Evolutionary conservation across 805 yeast species (phyloP).

Genomic region (Pichia sporocuriosa): DNA sequence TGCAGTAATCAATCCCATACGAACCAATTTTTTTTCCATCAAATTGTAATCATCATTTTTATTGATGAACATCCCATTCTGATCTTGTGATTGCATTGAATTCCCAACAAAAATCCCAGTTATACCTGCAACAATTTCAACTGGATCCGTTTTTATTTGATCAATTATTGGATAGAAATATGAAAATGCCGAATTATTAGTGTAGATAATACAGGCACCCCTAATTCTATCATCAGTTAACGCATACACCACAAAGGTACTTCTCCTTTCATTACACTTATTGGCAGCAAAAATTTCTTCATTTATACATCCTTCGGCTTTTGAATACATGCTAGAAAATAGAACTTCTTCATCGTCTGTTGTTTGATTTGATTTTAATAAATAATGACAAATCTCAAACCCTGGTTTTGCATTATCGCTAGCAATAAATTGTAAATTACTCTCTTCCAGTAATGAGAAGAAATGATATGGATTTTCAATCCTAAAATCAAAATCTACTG

Average conservation of each 20-base stretch:
- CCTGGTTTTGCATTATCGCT: conserved; percentile 34
- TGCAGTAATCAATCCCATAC: conserved; percentile 23
- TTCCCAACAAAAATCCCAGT: conserved; percentile 45
- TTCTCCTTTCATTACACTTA: conserved; percentile 47
- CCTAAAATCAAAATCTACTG: background rate
- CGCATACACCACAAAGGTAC: conserved; percentile 34
- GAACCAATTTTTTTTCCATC: background rate
- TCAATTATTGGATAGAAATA: conserved; percentile 49
- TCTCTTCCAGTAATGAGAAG: conserved; percentile 47
- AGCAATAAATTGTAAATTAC: conserved; percentile 52
- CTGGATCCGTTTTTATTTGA: conserved; percentile 22
- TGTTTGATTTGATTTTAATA: conserved; percentile 19
- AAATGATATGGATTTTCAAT: conserved; percentile 29
- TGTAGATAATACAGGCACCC: conserved; percentile 44
- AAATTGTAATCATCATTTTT: background rate
- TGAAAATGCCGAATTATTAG: conserved; percentile 38
- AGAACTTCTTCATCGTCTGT: conserved; percentile 22
- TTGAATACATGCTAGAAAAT: conserved; percentile 27
- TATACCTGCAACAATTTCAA: conserved; percentile 39
- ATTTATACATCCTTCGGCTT: conserved; percentile 5
- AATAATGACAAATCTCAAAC: conserved; percentile 33
- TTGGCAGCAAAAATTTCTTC: conserved; percentile 38
- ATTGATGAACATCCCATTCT: background rate
- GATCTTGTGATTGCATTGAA: conserved; percentile 19
- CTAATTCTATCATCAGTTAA: background rate